These are phyloP conservation scores for Streptanthus diversifolius DNA, from an alignment of 345 rosid species.

Conservation along the genomic window DNA sequence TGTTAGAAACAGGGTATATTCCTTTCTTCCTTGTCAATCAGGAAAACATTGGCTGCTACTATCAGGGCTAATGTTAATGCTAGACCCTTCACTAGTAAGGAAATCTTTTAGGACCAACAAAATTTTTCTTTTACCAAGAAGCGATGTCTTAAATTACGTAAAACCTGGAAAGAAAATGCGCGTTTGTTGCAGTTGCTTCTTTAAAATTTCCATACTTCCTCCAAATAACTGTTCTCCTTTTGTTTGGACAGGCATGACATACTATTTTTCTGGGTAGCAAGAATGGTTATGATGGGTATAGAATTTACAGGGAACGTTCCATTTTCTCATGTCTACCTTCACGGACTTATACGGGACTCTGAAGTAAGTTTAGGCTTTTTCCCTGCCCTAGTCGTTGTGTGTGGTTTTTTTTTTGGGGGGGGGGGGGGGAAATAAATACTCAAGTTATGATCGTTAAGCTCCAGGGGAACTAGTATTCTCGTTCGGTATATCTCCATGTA, in stretches of 20 bases:
- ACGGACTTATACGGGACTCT: conserved; percentile 91
- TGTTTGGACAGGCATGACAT: conserved; percentile 90
- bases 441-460: not conserved
- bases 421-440: not conserved
- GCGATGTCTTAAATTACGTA: not conserved
- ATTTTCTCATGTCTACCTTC: conserved; percentile 83
- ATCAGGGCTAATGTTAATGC: conserved; percentile 9
- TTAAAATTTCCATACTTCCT: not conserved
- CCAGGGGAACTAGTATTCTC: not conserved
- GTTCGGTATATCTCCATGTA: conserved; percentile 4
- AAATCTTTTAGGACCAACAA: conserved; percentile 8
- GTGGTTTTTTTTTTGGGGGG: too few relatives aligned
- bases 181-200: not conserved
- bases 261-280: conserved; percentile 98
- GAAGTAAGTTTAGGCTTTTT: conserved; percentile 47
- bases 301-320: conserved; percentile 96
- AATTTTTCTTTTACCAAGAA: not conserved
- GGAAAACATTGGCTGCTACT: conserved; percentile 9
- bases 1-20: conserved; percentile 93
- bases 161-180: conserved; percentile 5
- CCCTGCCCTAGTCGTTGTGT: not conserved
- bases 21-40: conserved; percentile 3
- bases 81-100: not conserved
- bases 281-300: conserved; percentile 99
- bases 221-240: conserved; percentile 14